These are phyloP conservation scores for Amylostereum chailletii DNA, from an alignment of 1,284 basidiomycete genomes.

Conservation along the genomic window DNA sequence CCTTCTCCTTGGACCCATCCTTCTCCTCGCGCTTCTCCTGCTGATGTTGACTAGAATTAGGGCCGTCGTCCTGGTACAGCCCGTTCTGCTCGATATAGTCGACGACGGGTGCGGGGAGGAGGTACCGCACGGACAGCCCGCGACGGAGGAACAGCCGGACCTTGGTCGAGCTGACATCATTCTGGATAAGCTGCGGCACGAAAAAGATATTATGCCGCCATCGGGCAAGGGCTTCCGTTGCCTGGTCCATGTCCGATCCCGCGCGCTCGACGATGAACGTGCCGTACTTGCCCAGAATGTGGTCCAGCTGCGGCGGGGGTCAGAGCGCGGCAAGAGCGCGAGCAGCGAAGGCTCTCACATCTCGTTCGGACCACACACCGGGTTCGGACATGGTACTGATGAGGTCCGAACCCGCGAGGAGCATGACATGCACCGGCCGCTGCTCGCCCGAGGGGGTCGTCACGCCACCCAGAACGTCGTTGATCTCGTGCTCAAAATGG, in stretches of 20 bases:
- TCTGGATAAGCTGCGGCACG: constrained; percentile 94
- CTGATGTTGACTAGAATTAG: constrained; percentile 14
- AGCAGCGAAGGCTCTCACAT: constrained; percentile 46
- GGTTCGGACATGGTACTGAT: constrained; percentile 98
- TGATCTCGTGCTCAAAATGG: constrained; percentile 92
- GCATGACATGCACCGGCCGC: constrained; percentile 73
- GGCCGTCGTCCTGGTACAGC: constrained; percentile 60
- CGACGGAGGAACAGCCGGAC: constrained; percentile 85
- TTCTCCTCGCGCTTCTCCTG: constrained; percentile 34
- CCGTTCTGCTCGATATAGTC: constrained; percentile 88
- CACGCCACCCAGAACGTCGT: constrained; percentile 70
- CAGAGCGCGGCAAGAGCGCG: background rate
- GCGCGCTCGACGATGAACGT: constrained; percentile 94
- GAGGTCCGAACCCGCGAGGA: constrained; percentile 94
- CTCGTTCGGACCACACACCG: constrained; percentile 94
- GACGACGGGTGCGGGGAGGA: constrained; percentile 87
- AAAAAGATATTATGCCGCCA: constrained; percentile 91
- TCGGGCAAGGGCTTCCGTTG: constrained; percentile 64
- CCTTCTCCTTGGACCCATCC: constrained; percentile 21
- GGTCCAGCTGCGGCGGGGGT: constrained; percentile 61
- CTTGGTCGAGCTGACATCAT: constrained; percentile 97
- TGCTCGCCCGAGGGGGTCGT: constrained; percentile 55
- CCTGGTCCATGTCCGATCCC: constrained; percentile 85
- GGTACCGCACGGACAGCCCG: constrained; percentile 90
- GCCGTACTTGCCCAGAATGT: constrained; percentile 92